Conservation (phyloP, 2,329 filamentous ascomycete species). For the Pestalotiopsis fici region DNA sequence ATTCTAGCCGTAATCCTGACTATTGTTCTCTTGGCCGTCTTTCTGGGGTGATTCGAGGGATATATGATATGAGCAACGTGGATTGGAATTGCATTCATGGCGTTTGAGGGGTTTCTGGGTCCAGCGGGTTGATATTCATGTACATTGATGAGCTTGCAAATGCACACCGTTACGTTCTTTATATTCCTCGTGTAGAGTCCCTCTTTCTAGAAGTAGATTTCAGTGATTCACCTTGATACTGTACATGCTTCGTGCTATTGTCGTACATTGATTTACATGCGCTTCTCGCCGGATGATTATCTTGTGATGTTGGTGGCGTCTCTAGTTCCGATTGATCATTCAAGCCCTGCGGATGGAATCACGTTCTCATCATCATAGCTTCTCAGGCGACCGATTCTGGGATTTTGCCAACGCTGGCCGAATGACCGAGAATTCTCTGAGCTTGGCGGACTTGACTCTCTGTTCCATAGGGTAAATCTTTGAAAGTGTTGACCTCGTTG, state of each 20-base stretch:
- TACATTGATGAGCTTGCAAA: background rate
- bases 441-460: conserved; percentile 18
- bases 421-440: conserved; percentile 17
- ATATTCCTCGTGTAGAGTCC: background rate
- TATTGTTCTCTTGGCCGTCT: conserved; percentile 85
- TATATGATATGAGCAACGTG: conserved; percentile 12
- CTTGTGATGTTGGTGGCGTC: background rate
- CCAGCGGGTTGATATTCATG: background rate
- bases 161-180: background rate
- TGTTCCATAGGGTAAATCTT: conserved; percentile 24
- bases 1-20: conserved; percentile 87
- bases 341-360: background rate
- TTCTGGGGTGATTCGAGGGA: conserved; percentile 60
- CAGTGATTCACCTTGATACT: background rate
- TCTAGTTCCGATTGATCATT: background rate
- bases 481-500: conserved; percentile 20
- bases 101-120: conserved; percentile 16
- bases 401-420: conserved; percentile 11
- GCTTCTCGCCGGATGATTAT: background rate
- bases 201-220: background rate
- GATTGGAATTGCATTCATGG: conserved; percentile 15
- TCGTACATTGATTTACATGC: background rate
- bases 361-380: background rate
- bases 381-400: background rate
- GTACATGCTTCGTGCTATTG: background rate